These are phyloP conservation scores for Apiotrichum gracile DNA, from an alignment of 1,284 basidiomycete species.

Conservation along the genomic window DNA sequence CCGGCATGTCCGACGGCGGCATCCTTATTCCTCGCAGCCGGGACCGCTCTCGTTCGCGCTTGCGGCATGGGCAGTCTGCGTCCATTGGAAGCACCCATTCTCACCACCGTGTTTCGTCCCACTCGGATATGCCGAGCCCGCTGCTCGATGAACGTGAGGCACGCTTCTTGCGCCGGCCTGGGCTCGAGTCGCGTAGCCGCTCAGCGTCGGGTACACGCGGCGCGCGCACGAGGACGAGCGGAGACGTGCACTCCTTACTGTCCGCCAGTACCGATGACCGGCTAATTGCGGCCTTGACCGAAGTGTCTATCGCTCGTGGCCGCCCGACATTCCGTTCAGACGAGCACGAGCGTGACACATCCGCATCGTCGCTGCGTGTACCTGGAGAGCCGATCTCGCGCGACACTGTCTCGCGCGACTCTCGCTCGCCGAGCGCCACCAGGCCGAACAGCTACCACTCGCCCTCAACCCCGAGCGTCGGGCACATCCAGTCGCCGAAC, in stretches of 20 bases:
- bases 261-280: background rate
- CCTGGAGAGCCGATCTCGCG: conserved; percentile 1
- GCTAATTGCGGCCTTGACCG: conserved; percentile 2
- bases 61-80: background rate
- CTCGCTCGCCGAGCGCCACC: background rate
- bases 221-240: background rate
- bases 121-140: background rate
- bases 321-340: background rate
- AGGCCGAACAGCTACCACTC: background rate
- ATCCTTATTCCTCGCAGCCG: background rate
- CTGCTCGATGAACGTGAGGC: background rate
- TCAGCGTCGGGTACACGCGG: background rate
- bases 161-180: background rate
- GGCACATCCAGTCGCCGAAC: background rate
- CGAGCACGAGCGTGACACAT: background rate
- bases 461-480: background rate
- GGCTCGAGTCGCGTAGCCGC: background rate
- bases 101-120: background rate
- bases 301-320: conserved; percentile 9
- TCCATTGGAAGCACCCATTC: background rate
- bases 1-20: background rate
- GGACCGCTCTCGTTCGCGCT: background rate
- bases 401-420: background rate
- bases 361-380: background rate
- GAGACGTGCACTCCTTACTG: background rate